Conservation (phyloP, 208 protist genomes). For the Angomonas ambiguus region DNA sequence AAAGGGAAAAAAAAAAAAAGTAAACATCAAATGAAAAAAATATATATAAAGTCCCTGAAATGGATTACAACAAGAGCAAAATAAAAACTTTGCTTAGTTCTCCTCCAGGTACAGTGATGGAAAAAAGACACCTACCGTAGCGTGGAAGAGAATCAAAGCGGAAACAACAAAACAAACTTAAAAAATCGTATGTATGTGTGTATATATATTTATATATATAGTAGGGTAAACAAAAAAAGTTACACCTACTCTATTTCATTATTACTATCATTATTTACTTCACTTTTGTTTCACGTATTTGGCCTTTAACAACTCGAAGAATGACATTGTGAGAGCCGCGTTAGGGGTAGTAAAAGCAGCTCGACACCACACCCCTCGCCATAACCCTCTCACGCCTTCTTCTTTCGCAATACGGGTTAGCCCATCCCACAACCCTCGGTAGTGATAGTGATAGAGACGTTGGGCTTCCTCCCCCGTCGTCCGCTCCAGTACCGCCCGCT, state of each 20-base stretch:
- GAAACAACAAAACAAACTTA: too few relatives aligned
- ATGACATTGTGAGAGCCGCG: slow-evolving; percentile 79
- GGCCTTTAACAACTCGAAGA: slow-evolving; percentile 49
- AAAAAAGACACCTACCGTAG: too few relatives aligned
- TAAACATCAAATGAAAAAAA: neutral
- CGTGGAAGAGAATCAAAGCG: too few relatives aligned
- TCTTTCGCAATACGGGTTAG: slow-evolving; percentile 30
- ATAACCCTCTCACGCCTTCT: slow-evolving; percentile 62
- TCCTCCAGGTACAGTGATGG: too few relatives aligned
- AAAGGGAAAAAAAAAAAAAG: slow-evolving; percentile 2
- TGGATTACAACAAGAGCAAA: neutral
- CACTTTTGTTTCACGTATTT: neutral
- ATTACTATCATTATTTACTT: too few relatives aligned
- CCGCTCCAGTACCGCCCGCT: slow-evolving; percentile 47
- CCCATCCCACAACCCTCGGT: slow-evolving; percentile 53
- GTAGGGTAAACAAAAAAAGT: too few relatives aligned
- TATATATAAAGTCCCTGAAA: slow-evolving; percentile 11
- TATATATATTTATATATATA: too few relatives aligned
- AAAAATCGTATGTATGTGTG: too few relatives aligned
- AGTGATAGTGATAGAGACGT: slow-evolving; percentile 51
- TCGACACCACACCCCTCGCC: slow-evolving; percentile 51
- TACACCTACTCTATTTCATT: too few relatives aligned
- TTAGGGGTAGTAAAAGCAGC: slow-evolving; percentile 68
- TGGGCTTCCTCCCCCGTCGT: neutral
- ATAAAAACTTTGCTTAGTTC: too few relatives aligned